Evolutionary conservation across 2,329 filamentous ascomycete genomes (phyloP), one percentile per base, ranked within the genome.

Genomic region (Colletotrichum sp.): DNA sequence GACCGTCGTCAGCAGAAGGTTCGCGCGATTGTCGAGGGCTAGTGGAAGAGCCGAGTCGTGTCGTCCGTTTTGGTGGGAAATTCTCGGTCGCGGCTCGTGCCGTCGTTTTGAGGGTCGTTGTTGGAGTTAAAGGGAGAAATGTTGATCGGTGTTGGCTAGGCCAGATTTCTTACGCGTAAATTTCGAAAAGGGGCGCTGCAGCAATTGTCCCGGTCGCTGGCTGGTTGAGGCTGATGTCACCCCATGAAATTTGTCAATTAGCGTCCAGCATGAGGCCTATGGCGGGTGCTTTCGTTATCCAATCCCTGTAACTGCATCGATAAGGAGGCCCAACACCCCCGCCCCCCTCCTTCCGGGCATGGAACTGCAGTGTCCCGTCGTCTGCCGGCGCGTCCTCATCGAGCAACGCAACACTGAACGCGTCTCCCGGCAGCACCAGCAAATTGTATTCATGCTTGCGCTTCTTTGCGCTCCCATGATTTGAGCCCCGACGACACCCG

Each of bases 191-290:
- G 71, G 74, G 74, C 60, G 62, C 58, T 30, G 66, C 66, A 61
- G 73, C 58, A 76, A 52, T 60, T 56, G 65, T 73, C 58, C 62
- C 13, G 64, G 15, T 73, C 56, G 64, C 62, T 76, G 43, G 60
- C 62, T 76, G 71, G 48, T 67, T 71, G 71, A 73, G 62, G 61
- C 74, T 76, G 74, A 76, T 76, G 74, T 76, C 74, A 75, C 66
- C 62, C 71, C 66, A 56, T 66, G 66, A 75, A 76, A 64, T 55
- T 75, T 76, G 74, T 61, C 74, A 70, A 76, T 70, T 70, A 75
- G 74, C 71, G 71, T 36, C 38, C 24, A n/a, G 56, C 13, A 60
- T 65, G 43, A 58, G 48, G 55, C 73, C 73, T 69, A 73, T 61
- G 58, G 65, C 48, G 38, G n/a, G 48, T 60, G 58, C 26, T 64